phyloP scores from a whole-genome alignment of 1,284 basidiomycete genomes.

The Bjerkandera adusta region DNA sequence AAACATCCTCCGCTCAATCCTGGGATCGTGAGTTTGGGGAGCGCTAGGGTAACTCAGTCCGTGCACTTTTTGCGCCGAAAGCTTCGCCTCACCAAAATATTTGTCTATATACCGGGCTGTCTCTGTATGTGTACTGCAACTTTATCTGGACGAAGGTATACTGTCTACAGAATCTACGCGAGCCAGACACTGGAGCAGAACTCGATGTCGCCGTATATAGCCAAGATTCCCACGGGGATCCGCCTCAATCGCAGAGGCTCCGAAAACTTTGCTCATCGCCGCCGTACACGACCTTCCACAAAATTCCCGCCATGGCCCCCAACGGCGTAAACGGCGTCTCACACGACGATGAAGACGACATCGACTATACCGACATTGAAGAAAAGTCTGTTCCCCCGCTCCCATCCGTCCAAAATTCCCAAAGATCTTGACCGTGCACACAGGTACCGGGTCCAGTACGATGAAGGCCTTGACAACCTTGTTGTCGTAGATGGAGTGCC shows the following conservation, averaged over 20 bases:
- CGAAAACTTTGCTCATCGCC: conserved; percentile 16
- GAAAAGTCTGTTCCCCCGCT: conserved; percentile 58
- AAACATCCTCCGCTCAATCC: background rate
- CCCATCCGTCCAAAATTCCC: background rate
- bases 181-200: too few relatives aligned
- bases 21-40: background rate
- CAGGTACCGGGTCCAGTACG: conserved; percentile 79
- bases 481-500: conserved; percentile 87
- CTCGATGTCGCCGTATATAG: too few relatives aligned
- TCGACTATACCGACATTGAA: conserved; percentile 95
- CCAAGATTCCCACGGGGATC: conserved; percentile 5
- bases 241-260: background rate
- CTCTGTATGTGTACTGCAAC: background rate
- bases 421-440: background rate
- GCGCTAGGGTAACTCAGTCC: background rate
- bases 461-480: conserved; percentile 85
- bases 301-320: conserved; percentile 24
- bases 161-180: too few relatives aligned
- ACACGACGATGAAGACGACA: conserved; percentile 42
- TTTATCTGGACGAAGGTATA: too few relatives aligned
- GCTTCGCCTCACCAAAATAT: conserved; percentile 1
- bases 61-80: background rate
- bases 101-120: background rate
- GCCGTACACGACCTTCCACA: conserved; percentile 8
- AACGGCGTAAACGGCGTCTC: conserved; percentile 31